phyloP scores from a whole-genome alignment of 768 basidiomycete species.

The Suillus subluteus region DNA sequence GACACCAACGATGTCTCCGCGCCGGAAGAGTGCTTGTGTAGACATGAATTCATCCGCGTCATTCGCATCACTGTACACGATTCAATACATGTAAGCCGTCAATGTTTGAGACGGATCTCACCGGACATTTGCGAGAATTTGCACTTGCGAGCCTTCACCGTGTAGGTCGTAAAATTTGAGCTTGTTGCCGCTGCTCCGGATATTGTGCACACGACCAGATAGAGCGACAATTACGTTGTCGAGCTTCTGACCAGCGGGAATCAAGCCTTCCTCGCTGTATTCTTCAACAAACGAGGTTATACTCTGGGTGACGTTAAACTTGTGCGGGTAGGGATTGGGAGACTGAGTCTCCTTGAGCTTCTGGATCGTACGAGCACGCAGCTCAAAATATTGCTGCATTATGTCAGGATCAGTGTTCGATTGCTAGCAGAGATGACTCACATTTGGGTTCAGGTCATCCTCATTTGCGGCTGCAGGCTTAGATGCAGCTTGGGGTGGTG shows the following conservation, averaged over 20 bases:
- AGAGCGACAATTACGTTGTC: conserved; percentile 62
- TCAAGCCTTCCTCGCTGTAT: conserved; percentile 75
- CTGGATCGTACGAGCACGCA: conserved; percentile 87
- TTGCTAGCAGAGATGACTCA: conserved; percentile 44
- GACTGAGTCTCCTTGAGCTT: conserved; percentile 81
- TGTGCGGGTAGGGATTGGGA: conserved; percentile 98
- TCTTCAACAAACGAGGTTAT: conserved; percentile 71
- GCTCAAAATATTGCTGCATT: conserved; percentile 94
- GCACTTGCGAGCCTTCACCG: conserved; percentile 90
- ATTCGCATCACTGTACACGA: conserved; percentile 55
- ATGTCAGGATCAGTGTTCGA: not conserved
- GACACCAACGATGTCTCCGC: conserved; percentile 96
- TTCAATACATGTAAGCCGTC: not conserved
- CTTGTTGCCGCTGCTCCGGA: conserved; percentile 81
- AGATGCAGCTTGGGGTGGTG: conserved; percentile 45
- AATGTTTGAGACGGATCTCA: conserved; percentile 37
- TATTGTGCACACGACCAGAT: conserved; percentile 91
- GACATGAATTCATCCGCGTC: conserved; percentile 67
- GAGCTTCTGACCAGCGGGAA: conserved; percentile 68
- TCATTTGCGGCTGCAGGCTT: conserved; percentile 54
- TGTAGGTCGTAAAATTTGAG: conserved; percentile 94
- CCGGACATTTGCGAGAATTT: conserved; percentile 93
- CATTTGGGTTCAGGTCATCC: conserved; percentile 90
- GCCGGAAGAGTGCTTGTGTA: conserved; percentile 84
- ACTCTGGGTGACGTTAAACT: conserved; percentile 88